Percentiles rank a stretch among this genome's conserved stretches.
Evolutionary conservation across 2,329 filamentous ascomycete species (phyloP).

Genomic region (Arthroderma uncinatum): DNA sequence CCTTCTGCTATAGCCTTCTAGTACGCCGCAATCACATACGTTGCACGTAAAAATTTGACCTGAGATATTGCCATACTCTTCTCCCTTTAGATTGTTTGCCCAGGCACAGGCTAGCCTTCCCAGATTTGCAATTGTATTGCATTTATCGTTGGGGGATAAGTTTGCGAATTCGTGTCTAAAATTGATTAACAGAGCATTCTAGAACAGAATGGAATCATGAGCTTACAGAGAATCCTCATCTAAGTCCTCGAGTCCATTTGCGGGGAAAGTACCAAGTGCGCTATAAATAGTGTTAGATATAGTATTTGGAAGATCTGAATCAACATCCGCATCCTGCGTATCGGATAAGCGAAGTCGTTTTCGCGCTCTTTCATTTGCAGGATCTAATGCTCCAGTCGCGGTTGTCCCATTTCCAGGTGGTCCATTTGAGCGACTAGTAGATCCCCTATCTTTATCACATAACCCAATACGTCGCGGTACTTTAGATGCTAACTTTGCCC

Average conservation of each 20-base stretch:
- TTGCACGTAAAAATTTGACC: constrained; percentile 23
- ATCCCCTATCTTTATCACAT: neutral
- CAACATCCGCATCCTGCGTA: constrained; percentile 27
- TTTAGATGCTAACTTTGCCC: neutral
- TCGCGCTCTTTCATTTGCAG: constrained; percentile 20
- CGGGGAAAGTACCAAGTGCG: constrained; percentile 27
- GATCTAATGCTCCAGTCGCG: constrained; percentile 9
- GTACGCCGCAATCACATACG: constrained; percentile 28
- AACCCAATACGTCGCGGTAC: neutral
- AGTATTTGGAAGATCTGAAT: constrained; percentile 19
- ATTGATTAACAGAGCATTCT: neutral
- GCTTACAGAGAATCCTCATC: constrained; percentile 41
- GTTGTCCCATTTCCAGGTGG: neutral
- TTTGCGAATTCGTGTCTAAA: constrained; percentile 35
- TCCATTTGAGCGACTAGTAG: neutral
- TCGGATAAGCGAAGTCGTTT: constrained; percentile 28
- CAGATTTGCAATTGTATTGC: constrained; percentile 44
- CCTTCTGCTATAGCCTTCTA: constrained; percentile 12
- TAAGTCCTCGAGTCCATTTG: constrained; percentile 30
- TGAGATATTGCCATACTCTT: constrained; percentile 19
- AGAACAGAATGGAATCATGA: neutral
- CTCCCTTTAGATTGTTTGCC: constrained; percentile 36
- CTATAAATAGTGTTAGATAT: constrained; percentile 26
- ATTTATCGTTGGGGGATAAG: constrained; percentile 42
- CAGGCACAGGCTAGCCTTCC: constrained; percentile 48